phyloP scores from a whole-genome alignment of 2,329 filamentous ascomycete genomes.

The Didymella lethalis region DNA sequence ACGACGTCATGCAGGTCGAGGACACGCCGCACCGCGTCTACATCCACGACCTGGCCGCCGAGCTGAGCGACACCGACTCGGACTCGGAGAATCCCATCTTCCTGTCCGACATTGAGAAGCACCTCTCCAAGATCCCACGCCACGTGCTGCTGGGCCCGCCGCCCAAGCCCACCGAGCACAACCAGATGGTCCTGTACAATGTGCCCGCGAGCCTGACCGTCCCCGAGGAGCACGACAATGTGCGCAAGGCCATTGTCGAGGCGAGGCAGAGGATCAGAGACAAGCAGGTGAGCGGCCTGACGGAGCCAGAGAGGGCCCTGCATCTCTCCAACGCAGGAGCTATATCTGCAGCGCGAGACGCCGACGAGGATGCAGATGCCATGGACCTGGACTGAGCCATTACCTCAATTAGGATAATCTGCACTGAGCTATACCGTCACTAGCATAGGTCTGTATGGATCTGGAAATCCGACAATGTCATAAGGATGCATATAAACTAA shows the following conservation, averaged over 20 bases:
- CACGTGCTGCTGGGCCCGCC: conserved; percentile 65
- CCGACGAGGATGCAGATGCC: conserved; percentile 62
- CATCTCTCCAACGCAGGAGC: neutral
- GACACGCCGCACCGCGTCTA: conserved; percentile 87
- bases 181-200: conserved; percentile 80
- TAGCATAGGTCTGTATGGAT: no score
- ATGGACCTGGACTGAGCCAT: conserved; percentile 51
- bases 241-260: conserved; percentile 85
- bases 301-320: neutral
- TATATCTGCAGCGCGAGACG: neutral
- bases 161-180: conserved; percentile 58
- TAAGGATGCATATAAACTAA: no score
- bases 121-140: conserved; percentile 74
- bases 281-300: conserved; percentile 55
- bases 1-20: conserved; percentile 82
- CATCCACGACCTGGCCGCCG: conserved; percentile 88
- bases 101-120: conserved; percentile 84
- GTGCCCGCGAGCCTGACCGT: conserved; percentile 80
- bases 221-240: conserved; percentile 73
- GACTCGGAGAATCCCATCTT: conserved; percentile 74
- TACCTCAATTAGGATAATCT: no score
- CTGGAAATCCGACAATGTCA: no score
- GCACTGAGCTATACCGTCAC: no score
- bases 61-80: conserved; percentile 75
- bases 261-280: conserved; percentile 73